phyloP scores from a whole-genome alignment of 805 yeast genomes.

The Candida adriatica region DNA sequence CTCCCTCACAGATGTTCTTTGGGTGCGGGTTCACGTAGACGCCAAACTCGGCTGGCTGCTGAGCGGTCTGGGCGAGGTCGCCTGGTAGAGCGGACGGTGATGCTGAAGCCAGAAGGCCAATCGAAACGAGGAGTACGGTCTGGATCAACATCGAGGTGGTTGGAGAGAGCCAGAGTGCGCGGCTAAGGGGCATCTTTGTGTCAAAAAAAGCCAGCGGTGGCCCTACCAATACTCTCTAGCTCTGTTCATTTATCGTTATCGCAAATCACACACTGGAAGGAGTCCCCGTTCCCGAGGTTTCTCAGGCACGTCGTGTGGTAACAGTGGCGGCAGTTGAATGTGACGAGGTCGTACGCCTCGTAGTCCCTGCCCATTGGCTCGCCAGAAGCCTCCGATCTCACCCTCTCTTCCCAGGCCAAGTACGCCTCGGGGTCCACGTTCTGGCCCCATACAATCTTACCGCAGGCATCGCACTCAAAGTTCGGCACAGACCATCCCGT shows the following conservation, averaged over 20 bases:
- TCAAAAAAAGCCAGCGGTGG: neutral
- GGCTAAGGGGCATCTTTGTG: neutral
- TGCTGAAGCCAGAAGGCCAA: slow-evolving; percentile 1
- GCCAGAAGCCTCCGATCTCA: slow-evolving; percentile 13
- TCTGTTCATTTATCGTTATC: slow-evolving; percentile 6
- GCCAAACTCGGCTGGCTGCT: slow-evolving; percentile 29
- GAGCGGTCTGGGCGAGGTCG: no score
- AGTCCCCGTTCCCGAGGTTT: slow-evolving; percentile 33
- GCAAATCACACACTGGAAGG: slow-evolving; percentile 36
- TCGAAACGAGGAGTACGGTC: slow-evolving; percentile 1
- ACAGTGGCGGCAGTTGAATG: slow-evolving; percentile 62
- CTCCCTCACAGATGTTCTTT: slow-evolving; percentile 36
- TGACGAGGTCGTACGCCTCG: slow-evolving; percentile 29
- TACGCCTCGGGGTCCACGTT: slow-evolving; percentile 43
- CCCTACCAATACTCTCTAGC: neutral
- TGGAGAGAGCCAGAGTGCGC: no score
- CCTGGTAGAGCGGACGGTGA: slow-evolving; percentile 4
- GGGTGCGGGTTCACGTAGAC: slow-evolving; percentile 42
- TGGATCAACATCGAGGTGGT: slow-evolving; percentile 10
- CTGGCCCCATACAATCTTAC: slow-evolving; percentile 65
- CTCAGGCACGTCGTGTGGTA: slow-evolving; percentile 54
- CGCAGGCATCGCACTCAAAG: slow-evolving; percentile 70
- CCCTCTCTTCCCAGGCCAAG: slow-evolving; percentile 49
- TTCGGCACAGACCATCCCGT: slow-evolving; percentile 60
- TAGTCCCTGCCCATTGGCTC: neutral